Percentiles rank a stretch among this genome's conserved stretches.
Evolutionary conservation across 176 grass and related monocot genomes (phyloP).

Genomic region (Panicum miliaceum): DNA sequence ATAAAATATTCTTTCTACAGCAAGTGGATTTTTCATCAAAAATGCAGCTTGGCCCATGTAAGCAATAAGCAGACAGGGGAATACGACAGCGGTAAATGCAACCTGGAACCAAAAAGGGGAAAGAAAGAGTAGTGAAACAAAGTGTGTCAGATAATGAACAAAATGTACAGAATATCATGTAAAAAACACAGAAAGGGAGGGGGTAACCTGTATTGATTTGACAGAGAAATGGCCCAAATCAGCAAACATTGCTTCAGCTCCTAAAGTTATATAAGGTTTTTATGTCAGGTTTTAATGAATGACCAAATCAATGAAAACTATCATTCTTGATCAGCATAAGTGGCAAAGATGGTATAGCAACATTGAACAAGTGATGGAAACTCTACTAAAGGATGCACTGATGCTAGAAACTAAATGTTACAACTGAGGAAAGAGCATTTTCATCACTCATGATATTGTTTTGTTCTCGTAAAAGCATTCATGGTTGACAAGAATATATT

Average conservation of each 20-base stretch:
- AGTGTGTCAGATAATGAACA: background rate
- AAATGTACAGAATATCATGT: background rate
- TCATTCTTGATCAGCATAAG: conserved; percentile 3
- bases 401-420: background rate
- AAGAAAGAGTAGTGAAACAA: background rate
- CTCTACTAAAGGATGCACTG: conserved; percentile 1
- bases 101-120: conserved; percentile 56
- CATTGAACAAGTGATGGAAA: background rate
- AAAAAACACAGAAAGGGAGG: conserved; percentile 6
- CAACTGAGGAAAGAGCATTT: background rate
- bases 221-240: conserved; percentile 99
- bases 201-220: conserved; percentile 93
- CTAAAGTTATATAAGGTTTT: conserved; percentile 62
- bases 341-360: background rate
- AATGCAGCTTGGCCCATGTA: conserved; percentile 99
- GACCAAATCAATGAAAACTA: background rate
- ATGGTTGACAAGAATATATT: background rate
- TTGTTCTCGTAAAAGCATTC: background rate
- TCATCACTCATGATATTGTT: conserved; percentile 20
- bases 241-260: conserved; percentile 99
- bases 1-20: conserved; percentile 84
- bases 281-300: conserved; percentile 7
- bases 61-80: conserved; percentile 93
- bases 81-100: conserved; percentile 85
- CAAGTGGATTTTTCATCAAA: conserved; percentile 81